Evolutionary conservation across 805 yeast species (phyloP).

Genomic region (Ogataea haglerorum): DNA sequence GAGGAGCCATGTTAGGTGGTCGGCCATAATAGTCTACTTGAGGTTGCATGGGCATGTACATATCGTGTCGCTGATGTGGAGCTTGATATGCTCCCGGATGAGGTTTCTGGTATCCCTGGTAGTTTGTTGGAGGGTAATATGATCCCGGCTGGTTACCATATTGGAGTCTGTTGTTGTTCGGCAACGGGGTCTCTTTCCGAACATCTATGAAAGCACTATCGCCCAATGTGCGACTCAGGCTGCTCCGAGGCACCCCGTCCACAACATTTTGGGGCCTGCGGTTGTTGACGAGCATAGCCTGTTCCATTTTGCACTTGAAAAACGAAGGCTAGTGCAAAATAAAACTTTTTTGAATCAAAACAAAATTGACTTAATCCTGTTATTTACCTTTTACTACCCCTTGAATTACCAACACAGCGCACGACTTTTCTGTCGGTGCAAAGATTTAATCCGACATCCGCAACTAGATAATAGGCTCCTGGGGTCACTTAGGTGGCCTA

Average conservation of each 20-base stretch:
- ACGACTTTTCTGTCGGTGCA: conserved; percentile 6
- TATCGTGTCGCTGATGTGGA: conserved; percentile 4
- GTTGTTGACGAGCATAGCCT: conserved; percentile 11
- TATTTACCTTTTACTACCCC: conserved; percentile 6
- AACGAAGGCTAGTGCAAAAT: conserved; percentile 9
- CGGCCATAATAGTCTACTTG: conserved; percentile 11
- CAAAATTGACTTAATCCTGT: conserved; percentile 3
- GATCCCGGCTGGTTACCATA: not conserved
- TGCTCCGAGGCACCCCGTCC: conserved; percentile 25
- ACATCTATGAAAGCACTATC: conserved; percentile 46
- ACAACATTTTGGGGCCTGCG: conserved; percentile 10
- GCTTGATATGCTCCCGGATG: conserved; percentile 2
- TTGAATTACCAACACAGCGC: not conserved
- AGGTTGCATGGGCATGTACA: conserved; percentile 8
- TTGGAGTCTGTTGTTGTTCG: conserved; percentile 5
- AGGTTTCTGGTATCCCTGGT: conserved; percentile 5
- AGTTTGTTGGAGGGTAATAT: conserved; percentile 3
- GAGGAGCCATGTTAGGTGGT: conserved; percentile 2
- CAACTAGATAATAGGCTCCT: not conserved
- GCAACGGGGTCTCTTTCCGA: conserved; percentile 38
- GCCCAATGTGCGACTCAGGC: conserved; percentile 37
- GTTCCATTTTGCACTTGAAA: conserved; percentile 8
- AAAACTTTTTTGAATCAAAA: conserved; percentile 8
- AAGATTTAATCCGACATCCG: not conserved
- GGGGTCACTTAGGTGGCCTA: not conserved